Conservation (phyloP, 2,329 filamentous ascomycete species). For the Fusarium metavorans region DNA sequence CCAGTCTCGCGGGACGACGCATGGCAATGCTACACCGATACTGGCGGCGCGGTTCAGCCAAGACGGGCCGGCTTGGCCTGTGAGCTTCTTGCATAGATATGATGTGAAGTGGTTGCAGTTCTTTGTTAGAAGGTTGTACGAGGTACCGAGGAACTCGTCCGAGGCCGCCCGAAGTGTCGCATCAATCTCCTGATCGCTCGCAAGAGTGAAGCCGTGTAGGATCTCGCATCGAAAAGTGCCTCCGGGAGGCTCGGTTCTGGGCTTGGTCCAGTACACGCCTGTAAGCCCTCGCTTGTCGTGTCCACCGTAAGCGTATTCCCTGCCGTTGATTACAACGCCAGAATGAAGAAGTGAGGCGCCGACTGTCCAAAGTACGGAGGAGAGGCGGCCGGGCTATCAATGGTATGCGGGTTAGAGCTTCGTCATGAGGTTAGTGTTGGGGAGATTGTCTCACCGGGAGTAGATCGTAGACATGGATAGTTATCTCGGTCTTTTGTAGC, state of each 20-base stretch:
- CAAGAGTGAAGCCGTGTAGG: constrained; percentile 83
- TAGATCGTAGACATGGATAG: constrained; percentile 83
- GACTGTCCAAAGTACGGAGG: constrained; percentile 81
- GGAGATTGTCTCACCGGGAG: constrained; percentile 67
- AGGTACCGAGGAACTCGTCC: constrained; percentile 78
- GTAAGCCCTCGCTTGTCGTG: constrained; percentile 78
- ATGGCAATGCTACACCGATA: constrained; percentile 84
- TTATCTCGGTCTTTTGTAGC: constrained; percentile 77
- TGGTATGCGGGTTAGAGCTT: constrained; percentile 27
- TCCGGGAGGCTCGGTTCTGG: constrained; percentile 78
- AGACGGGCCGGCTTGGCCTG: constrained; percentile 74
- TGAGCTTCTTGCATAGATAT: constrained; percentile 79
- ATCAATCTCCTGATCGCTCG: constrained; percentile 76
- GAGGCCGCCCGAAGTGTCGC: constrained; percentile 75
- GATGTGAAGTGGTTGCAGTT: constrained; percentile 94
- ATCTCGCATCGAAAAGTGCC: constrained; percentile 81
- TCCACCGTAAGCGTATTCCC: constrained; percentile 88
- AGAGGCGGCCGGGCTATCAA: constrained; percentile 75
- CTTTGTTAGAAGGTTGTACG: constrained; percentile 83
- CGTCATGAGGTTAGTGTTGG: constrained; percentile 4
- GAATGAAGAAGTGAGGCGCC: constrained; percentile 85
- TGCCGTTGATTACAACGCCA: constrained; percentile 82
- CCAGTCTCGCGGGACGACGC: constrained; percentile 86
- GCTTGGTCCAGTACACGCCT: constrained; percentile 86
- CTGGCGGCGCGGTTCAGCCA: constrained; percentile 90